phyloP scores from a whole-genome alignment of 176 grass and related monocot species.

The Canna indica region DNA sequence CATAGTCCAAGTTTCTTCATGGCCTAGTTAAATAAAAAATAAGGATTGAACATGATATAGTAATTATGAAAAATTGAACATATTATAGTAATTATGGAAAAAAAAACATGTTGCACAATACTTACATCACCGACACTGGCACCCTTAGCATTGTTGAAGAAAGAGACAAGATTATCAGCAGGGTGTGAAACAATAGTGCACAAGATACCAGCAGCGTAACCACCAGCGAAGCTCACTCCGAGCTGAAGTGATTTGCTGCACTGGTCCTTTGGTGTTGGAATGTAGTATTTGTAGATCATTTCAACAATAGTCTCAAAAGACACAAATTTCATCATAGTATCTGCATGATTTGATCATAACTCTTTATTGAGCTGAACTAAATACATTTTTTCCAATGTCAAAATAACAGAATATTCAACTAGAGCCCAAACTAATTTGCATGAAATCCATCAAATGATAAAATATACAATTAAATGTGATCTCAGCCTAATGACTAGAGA shows the following conservation, averaged over 20 bases:
- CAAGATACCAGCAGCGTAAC: conserved; percentile 79
- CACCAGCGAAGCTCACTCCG: conserved; percentile 79
- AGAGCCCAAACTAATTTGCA: too few species aligned
- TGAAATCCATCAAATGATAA: too few species aligned
- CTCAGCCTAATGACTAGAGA: too few species aligned
- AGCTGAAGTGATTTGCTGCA: conserved; percentile 66
- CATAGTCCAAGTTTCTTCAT: conserved; percentile 67
- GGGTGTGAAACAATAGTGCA: conserved; percentile 89
- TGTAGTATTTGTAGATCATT: conserved; percentile 65
- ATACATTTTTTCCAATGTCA: too few species aligned
- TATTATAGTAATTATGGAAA: background rate
- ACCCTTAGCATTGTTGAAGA: conserved; percentile 93
- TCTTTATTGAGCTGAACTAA: too few species aligned
- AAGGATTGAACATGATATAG: conserved; percentile 4
- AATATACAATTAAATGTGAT: too few species aligned
- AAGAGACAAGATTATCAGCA: conserved; percentile 87
- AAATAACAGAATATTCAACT: too few species aligned
- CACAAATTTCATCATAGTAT: conserved; percentile 99
- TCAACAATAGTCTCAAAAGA: conserved; percentile 86
- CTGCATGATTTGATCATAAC: conserved; percentile 34
- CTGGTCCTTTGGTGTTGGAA: conserved; percentile 62
- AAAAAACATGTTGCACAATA: background rate
- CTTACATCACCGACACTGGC: conserved; percentile 88
- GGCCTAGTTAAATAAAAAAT: conserved; percentile 36
- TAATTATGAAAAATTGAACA: background rate